Conservation (phyloP, 179 eudicot genomes). For the Pouteria campechiana region DNA sequence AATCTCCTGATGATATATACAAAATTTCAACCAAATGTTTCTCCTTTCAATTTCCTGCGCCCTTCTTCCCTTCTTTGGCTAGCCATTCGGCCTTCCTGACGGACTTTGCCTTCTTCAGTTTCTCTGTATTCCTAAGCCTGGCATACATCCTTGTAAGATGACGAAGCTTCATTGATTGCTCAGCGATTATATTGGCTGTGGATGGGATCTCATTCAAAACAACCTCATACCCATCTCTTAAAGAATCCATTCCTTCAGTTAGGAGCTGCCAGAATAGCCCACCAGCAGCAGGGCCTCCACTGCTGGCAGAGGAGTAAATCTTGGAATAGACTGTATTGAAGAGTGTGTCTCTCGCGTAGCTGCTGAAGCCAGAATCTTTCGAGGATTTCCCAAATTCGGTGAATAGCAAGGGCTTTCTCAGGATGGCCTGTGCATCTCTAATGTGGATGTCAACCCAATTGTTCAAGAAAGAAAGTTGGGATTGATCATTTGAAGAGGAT, state of each 20-base stretch:
- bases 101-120: slow-evolving; percentile 51
- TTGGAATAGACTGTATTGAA: slow-evolving; percentile 40
- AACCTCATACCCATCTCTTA: slow-evolving; percentile 69
- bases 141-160: slow-evolving; percentile 44
- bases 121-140: slow-evolving; percentile 35
- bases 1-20: not conserved
- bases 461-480: slow-evolving; percentile 48
- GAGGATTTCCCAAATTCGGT: slow-evolving; percentile 81
- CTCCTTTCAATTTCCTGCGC: slow-evolving; percentile 12
- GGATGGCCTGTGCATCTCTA: slow-evolving; percentile 23
- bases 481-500: slow-evolving; percentile 35
- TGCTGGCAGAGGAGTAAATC: slow-evolving; percentile 58
- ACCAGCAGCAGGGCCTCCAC: slow-evolving; percentile 70
- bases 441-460: slow-evolving; percentile 73
- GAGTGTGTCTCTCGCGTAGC: slow-evolving; percentile 38
- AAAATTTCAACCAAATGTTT: too few species aligned
- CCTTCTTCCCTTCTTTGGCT: slow-evolving; percentile 19
- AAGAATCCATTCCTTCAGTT: slow-evolving; percentile 51
- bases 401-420: slow-evolving; percentile 62
- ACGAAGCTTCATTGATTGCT: slow-evolving; percentile 50
- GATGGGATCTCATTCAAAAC: slow-evolving; percentile 45
- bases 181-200: slow-evolving; percentile 49
- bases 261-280: slow-evolving; percentile 90
- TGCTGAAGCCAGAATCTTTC: slow-evolving; percentile 55
- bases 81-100: slow-evolving; percentile 31